Base-by-base conservation (phyloP, 306 rosid genomes). In the Cucurbita argyrosperma region DNA sequence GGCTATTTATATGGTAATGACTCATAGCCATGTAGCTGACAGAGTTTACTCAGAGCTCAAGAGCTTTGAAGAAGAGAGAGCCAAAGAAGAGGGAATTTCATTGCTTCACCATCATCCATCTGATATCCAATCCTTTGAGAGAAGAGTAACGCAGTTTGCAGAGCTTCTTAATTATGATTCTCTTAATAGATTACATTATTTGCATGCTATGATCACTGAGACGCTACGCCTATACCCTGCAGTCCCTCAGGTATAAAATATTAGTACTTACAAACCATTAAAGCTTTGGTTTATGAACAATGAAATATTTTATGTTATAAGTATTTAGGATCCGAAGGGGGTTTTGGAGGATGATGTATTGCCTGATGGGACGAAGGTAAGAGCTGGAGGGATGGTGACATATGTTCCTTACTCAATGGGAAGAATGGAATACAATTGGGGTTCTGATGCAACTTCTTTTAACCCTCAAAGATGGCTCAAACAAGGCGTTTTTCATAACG, bases 401-500 rank as follows among this genome's bases (percentile, higher is more conserved):
- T 94, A 91, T 45, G 96, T 91, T 60, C 99, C 99, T 45, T 94
- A 94, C 80, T 94, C 99, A 4, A 91, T 91, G 99, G 99, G 96
- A 12, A 94, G 95, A 62, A 91, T 94, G 97, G 92, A 86, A 63
- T 89, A 89, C 82, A 89, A 94, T 18, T 94, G 97, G 98, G 97
- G 98, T 7, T 74, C 86, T 61, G 90, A 85, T 85, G 99, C 96
- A 19, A 45, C 92, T 66, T 84, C 87, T 50, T 94, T 94, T 72
- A 76, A 59, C 19, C 99, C 96, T n/a, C 96, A 89, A 51, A 79
- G 97, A 76, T 91, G 99, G 99, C 87, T 91, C 50, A 87, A 81
- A 15, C 95, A 89, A 35, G 97, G 92, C 23, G 16, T 72, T 77
- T 89, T 89, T 72, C 81, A 72, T 75, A 82, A 77, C 71, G 96